Base-by-base conservation (phyloP, 2,329 filamentous ascomycete genomes). In the Fusarium tricinctum region DNA sequence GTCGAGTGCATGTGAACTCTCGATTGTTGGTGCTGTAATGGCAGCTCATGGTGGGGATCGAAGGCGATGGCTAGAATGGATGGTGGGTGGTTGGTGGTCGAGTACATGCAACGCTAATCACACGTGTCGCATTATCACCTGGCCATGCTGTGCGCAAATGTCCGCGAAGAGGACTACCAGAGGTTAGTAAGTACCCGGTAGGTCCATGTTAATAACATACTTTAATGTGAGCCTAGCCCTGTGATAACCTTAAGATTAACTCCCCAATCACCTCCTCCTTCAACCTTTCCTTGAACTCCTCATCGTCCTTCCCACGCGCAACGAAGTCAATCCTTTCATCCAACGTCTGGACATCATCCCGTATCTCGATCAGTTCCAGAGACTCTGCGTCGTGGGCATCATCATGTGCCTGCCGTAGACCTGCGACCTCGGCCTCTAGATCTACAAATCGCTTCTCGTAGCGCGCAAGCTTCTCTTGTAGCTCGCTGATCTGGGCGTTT, bases 271-370 rank as follows among this genome's bases (percentile, higher is more conserved):
- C 17, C 13, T 47, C 44, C n/a, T 47, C 44, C 44, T 47, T 47
- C 15, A 47, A 26, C n/a, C 15, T 22, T 20, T 47, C 26, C 13
- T 15, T 19, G 8, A 47, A 47, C 28, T 47, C 44, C 4, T 47
- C 44, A 33, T 47, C 44, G 2, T 47, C 44, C 26, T 47, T 33
- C 8, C 44, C 44, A 20, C 44, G 30, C 6, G 44, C 22, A 22
- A 47, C 28, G 22, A 32, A 47, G 19, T 47, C 44, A 32, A 47
- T 47, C 19, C 22, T 47, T 10, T 20, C 28, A 32, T 47, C 44
- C 13, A 20, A 30, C 5, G 30, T 30, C 1, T 19, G 44, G 8
- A 47, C n/a, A 10, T n/a, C 32, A 8, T 47, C 44, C 13, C 32
- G n/a, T 20, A 47, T 32, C 44, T 47, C 44, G 28, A 8, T 22